These are phyloP conservation scores for Rhodotorula sp. DNA, from an alignment of 1,284 basidiomycete species.

Conservation along the genomic window DNA sequence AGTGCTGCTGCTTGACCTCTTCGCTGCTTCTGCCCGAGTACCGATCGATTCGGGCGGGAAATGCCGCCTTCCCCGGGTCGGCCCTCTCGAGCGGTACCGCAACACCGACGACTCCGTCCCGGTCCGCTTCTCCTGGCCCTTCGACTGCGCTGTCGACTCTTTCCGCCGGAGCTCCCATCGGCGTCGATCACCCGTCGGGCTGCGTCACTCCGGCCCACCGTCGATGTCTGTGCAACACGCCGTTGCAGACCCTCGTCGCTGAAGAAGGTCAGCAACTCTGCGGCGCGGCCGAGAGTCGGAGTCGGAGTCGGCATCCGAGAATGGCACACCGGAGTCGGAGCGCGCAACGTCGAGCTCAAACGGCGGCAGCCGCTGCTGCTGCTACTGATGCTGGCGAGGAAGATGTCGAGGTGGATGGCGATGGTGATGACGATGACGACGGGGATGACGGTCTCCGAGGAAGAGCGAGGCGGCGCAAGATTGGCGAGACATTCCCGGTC, in stretches of 20 bases:
- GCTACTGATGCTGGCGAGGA: neutral
- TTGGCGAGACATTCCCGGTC: conserved; percentile 10
- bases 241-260: conserved; percentile 16
- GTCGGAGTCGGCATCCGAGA: neutral
- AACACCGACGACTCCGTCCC: neutral
- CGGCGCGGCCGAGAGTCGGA: conserved; percentile 18
- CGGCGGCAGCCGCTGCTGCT: neutral
- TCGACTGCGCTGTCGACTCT: neutral
- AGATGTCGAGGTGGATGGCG: neutral
- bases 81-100: neutral
- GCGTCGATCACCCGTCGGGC: conserved; percentile 7
- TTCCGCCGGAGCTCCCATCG: conserved; percentile 2
- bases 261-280: conserved; percentile 17
- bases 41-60: neutral
- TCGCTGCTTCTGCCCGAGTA: conserved; percentile 32
- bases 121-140: conserved; percentile 4
- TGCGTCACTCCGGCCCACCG: conserved; percentile 19
- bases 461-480: neutral
- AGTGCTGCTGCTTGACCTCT: conserved; percentile 34
- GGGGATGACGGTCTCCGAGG: neutral
- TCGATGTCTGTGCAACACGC: conserved; percentile 25
- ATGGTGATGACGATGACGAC: neutral
- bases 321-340: neutral
- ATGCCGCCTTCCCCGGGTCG: neutral
- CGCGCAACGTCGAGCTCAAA: too few relatives aligned